Evolutionary conservation across 2,329 filamentous ascomycete species (phyloP).

Genomic region (Endoconidiophora laricicola): DNA sequence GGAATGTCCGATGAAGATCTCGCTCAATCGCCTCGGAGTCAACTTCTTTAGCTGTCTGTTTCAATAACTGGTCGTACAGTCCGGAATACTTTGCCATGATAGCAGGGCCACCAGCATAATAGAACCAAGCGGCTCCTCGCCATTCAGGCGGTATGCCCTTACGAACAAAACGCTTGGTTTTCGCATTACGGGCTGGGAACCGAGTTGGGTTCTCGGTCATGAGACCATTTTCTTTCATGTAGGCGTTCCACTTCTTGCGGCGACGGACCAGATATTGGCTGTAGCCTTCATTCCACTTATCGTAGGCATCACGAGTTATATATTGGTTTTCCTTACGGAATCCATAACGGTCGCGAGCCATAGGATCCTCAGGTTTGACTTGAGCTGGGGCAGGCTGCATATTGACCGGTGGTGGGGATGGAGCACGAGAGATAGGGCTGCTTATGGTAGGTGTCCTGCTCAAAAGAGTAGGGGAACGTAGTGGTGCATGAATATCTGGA

Average conservation of each 20-base stretch:
- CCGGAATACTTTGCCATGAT: conserved; percentile 61
- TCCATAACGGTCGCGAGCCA: conserved; percentile 63
- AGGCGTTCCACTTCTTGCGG: conserved; percentile 62
- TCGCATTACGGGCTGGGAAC: conserved; percentile 66
- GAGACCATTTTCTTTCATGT: conserved; percentile 62
- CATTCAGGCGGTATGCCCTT: conserved; percentile 91
- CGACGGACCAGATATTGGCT: conserved; percentile 57
- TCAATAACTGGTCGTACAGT: conserved; percentile 56
- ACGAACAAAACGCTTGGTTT: conserved; percentile 76
- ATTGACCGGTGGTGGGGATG: conserved; percentile 14
- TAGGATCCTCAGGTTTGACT: conserved; percentile 30
- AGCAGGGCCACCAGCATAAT: conserved; percentile 75
- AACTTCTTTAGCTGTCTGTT: conserved; percentile 46
- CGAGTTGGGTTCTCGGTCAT: conserved; percentile 53
- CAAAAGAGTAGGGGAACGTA: conserved; percentile 11
- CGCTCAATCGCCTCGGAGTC: conserved; percentile 86
- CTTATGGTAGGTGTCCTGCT: conserved; percentile 10
- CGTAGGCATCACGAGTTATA: conserved; percentile 59
- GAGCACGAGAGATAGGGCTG: conserved; percentile 12
- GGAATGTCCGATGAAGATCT: conserved; percentile 84
- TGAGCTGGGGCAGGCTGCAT: conserved; percentile 18
- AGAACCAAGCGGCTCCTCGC: conserved; percentile 94
- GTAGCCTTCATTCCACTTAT: conserved; percentile 65
- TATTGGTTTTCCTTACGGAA: conserved; percentile 81
- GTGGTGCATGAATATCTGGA: conserved; percentile 1